A percentile compares a stretch with the other conserved stretches of the same genome.
phyloP scores from a whole-genome alignment of 805 yeast genomes.

The Candida ipomoeae region DNA sequence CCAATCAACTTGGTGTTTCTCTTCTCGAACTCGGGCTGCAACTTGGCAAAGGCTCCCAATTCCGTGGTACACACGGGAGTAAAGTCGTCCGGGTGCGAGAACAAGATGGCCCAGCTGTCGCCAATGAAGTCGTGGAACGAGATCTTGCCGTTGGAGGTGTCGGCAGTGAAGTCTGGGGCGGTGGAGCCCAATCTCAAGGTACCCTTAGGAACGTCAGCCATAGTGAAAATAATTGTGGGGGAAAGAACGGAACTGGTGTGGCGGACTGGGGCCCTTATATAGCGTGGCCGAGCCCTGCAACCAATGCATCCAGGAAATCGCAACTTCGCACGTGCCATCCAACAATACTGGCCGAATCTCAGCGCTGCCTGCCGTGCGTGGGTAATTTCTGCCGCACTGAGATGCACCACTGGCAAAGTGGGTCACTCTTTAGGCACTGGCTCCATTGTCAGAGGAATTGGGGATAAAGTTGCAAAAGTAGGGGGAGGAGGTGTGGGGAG shows the following conservation, averaged over 20 bases:
- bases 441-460: background rate
- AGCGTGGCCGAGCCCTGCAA: background rate
- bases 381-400: background rate
- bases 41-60: constrained; percentile 86
- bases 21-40: constrained; percentile 82
- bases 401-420: background rate
- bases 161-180: constrained; percentile 87
- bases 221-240: constrained; percentile 1
- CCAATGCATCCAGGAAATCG: constrained; percentile 7
- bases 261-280: background rate
- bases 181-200: constrained; percentile 67
- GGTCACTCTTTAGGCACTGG: background rate
- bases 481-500: background rate
- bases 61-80: constrained; percentile 97
- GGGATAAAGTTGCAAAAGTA: background rate
- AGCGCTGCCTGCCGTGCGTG: background rate
- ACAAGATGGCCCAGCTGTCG: constrained; percentile 80
- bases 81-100: constrained; percentile 95
- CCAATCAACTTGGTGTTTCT: constrained; percentile 88
- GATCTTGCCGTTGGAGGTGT: constrained; percentile 76
- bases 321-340: constrained; percentile 22
- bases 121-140: constrained; percentile 86
- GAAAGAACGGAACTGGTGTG: background rate
- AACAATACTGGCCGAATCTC: background rate
- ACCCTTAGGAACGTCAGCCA: constrained; percentile 15